Evolutionary conservation across 495 filamentous ascomycete genomes (phyloP).

Genomic region (Haplographium delicatum): DNA sequence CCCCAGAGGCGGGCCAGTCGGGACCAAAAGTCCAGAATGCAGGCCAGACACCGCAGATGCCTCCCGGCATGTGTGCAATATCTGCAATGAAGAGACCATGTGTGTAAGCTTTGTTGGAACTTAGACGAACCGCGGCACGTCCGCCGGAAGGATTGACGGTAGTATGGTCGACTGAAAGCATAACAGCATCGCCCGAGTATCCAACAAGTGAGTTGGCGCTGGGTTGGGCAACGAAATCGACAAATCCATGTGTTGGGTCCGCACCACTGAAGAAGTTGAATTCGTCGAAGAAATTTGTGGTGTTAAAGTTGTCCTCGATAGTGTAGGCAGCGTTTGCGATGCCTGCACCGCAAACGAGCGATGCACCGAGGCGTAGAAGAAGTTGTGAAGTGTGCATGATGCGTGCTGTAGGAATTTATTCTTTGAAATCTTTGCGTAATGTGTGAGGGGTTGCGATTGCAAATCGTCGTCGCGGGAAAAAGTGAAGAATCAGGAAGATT

Average conservation of each 20-base stretch:
- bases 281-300: conserved; percentile 49
- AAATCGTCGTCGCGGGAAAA: background rate
- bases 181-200: conserved; percentile 42
- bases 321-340: conserved; percentile 15
- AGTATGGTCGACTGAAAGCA: conserved; percentile 49
- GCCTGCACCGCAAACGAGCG: conserved; percentile 13
- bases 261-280: conserved; percentile 47
- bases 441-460: conserved; percentile 3
- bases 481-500: background rate
- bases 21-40: conserved; percentile 67
- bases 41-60: conserved; percentile 59
- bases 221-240: conserved; percentile 54
- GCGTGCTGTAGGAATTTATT: background rate
- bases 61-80: conserved; percentile 69
- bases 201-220: conserved; percentile 59
- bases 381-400: conserved; percentile 15
- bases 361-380: conserved; percentile 4
- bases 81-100: conserved; percentile 70
- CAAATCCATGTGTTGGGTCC: conserved; percentile 68
- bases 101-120: conserved; percentile 61
- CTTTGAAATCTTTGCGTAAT: background rate
- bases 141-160: conserved; percentile 43
- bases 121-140: conserved; percentile 64
- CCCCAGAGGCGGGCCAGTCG: conserved; percentile 73
- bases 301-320: conserved; percentile 41